A percentile compares a stretch with the other conserved stretches of the same genome.
phyloP scores from a whole-genome alignment of 257 asterid species.

The Nicotiana noctiflora region DNA sequence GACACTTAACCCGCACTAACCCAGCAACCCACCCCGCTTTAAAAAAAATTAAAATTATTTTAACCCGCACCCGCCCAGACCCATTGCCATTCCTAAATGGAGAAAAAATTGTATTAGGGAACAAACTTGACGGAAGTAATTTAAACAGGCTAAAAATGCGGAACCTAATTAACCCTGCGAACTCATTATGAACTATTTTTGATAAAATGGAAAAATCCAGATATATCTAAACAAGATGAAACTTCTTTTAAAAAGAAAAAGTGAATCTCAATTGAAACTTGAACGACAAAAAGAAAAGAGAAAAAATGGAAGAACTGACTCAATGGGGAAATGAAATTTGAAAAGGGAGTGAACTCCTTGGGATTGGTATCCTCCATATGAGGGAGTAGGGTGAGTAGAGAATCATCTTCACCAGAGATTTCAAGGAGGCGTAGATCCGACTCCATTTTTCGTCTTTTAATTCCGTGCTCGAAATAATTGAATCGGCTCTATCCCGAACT shows the following conservation, averaged over 20 bases:
- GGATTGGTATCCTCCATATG: neutral
- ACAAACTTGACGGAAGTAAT: neutral
- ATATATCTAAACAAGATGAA: neutral
- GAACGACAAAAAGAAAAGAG: neutral
- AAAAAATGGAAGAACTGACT: neutral
- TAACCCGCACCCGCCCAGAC: too few species aligned
- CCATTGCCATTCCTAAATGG: too few species aligned
- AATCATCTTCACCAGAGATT: conserved; percentile 15
- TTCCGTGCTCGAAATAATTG: neutral
- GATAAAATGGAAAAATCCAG: neutral
- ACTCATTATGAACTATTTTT: neutral
- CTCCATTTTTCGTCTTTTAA: neutral
- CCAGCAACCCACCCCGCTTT: too few species aligned
- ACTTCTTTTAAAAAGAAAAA: neutral
- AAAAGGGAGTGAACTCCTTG: neutral
- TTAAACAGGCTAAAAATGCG: neutral
- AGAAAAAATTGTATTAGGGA: too few species aligned
- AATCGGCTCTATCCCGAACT: neutral
- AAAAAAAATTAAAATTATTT: too few species aligned
- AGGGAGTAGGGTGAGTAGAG: conserved; percentile 8
- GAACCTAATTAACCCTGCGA: neutral
- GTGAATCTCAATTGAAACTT: neutral
- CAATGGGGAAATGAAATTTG: conserved; percentile 4
- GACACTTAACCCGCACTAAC: too few species aligned
- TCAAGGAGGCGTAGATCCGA: conserved; percentile 6